Percentiles rank a stretch among this genome's conserved stretches.
These are phyloP conservation scores for Cyamopsis tetragonoloba DNA, from an alignment of 306 rosid genomes.

Conservation along the genomic window DNA sequence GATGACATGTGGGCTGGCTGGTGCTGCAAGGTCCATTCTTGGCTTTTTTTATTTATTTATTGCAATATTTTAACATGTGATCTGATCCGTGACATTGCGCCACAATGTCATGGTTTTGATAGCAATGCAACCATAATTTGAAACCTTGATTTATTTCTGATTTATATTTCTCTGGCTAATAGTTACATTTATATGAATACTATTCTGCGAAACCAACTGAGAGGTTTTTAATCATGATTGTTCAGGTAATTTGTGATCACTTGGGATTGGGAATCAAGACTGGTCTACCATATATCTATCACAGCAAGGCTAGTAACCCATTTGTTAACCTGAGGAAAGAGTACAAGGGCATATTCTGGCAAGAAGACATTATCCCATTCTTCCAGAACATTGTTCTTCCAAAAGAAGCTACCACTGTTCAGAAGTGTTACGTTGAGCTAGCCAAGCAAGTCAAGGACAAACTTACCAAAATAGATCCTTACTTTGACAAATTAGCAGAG, in stretches of 20 bases:
- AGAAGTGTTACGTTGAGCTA: constrained; percentile 79
- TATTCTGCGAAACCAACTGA: constrained; percentile 12
- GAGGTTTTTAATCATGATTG: background rate
- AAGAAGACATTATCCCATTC: constrained; percentile 46
- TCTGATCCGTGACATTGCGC: too few species aligned
- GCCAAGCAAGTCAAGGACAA: constrained; percentile 85
- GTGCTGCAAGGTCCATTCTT: constrained; percentile 57
- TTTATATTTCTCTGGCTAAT: background rate
- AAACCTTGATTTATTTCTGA: background rate
- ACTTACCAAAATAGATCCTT: constrained; percentile 72
- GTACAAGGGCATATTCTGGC: constrained; percentile 51
- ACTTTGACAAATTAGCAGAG: constrained; percentile 65
- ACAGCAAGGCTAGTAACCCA: constrained; percentile 46
- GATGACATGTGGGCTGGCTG: constrained; percentile 99
- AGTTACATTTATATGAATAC: background rate
- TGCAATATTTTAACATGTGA: too few species aligned
- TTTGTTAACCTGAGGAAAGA: constrained; percentile 42
- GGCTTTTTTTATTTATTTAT: too few species aligned
- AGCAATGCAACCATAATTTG: too few species aligned
- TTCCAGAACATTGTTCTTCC: constrained; percentile 39
- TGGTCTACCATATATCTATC: constrained; percentile 72
- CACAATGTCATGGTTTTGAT: too few species aligned
- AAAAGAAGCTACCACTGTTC: constrained; percentile 82
- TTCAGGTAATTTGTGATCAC: constrained; percentile 78
- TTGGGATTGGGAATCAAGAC: constrained; percentile 87